phyloP scores from a whole-genome alignment of 78 protist species.

The Goniomonas avonlea region DNA sequence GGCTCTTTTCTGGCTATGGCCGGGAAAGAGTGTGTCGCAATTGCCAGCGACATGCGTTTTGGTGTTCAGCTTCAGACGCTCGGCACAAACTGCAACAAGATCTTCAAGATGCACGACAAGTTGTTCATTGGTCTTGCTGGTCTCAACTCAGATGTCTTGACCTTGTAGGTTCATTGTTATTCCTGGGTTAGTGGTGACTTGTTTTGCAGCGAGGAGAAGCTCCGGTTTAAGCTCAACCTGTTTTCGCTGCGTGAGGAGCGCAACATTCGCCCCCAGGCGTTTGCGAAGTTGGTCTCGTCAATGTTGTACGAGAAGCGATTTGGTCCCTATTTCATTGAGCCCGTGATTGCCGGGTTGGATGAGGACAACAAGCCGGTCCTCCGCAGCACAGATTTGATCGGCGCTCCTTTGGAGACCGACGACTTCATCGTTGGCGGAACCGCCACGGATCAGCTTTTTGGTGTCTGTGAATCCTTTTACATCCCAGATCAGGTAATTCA shows the following conservation, averaged over 20 bases:
- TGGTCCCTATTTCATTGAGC: slow-evolving; percentile 88
- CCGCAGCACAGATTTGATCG: slow-evolving; percentile 79
- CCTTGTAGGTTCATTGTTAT: slow-evolving; percentile 44
- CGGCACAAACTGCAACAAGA: slow-evolving; percentile 59
- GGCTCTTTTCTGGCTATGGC: slow-evolving; percentile 80
- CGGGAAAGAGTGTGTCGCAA: slow-evolving; percentile 91
- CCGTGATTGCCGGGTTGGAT: slow-evolving; percentile 86
- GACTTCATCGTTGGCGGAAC: slow-evolving; percentile 88
- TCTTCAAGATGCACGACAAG: slow-evolving; percentile 59
- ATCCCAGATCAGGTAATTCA: slow-evolving; percentile 55
- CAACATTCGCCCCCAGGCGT: slow-evolving; percentile 69
- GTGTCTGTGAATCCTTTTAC: slow-evolving; percentile 77
- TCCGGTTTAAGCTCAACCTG: slow-evolving; percentile 65
- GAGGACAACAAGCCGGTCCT: slow-evolving; percentile 69
- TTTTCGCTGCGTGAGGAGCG: slow-evolving; percentile 85
- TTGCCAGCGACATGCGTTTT: slow-evolving; percentile 82
- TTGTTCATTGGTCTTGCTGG: slow-evolving; percentile 82
- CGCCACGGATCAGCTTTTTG: slow-evolving; percentile 61
- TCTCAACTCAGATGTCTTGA: slow-evolving; percentile 81
- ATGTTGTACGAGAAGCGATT: slow-evolving; percentile 80
- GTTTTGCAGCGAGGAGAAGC: slow-evolving; percentile 46
- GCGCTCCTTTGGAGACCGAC: slow-evolving; percentile 65
- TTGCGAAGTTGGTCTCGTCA: slow-evolving; percentile 51
- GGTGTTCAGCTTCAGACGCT: slow-evolving; percentile 76
- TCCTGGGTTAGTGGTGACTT: slow-evolving; percentile 4